phyloP scores from a whole-genome alignment of 331 rosid species.

The Spiraea crenata region DNA sequence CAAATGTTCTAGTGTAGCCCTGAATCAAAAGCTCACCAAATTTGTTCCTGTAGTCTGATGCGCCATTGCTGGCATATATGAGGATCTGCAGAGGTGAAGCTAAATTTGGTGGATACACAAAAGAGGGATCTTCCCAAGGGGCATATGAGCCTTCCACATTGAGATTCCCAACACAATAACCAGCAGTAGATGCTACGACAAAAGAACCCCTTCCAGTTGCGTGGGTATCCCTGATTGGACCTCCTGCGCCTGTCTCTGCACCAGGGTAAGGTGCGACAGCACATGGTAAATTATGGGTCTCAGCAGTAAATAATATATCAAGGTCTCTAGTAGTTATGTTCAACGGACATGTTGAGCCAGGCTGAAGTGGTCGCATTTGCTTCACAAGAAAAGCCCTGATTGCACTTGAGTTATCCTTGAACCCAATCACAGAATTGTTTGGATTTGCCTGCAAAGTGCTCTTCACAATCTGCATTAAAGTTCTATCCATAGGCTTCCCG shows the following conservation, averaged over 20 bases:
- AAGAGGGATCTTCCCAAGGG: slow-evolving; percentile 91
- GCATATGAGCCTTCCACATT: slow-evolving; percentile 62
- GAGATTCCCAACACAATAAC: slow-evolving; percentile 95
- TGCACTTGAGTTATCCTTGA: slow-evolving; percentile 94
- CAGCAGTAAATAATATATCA: slow-evolving; percentile 87
- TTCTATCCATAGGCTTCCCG: slow-evolving; percentile 58
- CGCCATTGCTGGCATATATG: slow-evolving; percentile 83
- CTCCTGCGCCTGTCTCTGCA: slow-evolving; percentile 95
- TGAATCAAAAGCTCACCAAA: slow-evolving; percentile 95
- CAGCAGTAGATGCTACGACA: slow-evolving; percentile 84
- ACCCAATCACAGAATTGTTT: slow-evolving; percentile 80
- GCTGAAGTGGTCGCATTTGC: slow-evolving; percentile 64
- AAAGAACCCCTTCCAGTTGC: slow-evolving; percentile 93
- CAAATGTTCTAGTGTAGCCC: slow-evolving; percentile 88
- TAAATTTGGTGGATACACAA: slow-evolving; percentile 75
- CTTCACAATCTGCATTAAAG: slow-evolving; percentile 91
- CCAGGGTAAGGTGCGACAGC: slow-evolving; percentile 98
- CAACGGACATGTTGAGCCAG: slow-evolving; percentile 65
- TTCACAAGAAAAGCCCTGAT: slow-evolving; percentile 69
- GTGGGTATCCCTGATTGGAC: slow-evolving; percentile 91
- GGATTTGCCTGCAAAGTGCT: slow-evolving; percentile 55
- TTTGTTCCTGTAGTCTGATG: slow-evolving; percentile 92
- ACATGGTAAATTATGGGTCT: slow-evolving; percentile 95
- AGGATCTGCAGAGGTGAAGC: slow-evolving; percentile 85
- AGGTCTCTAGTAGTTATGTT: slow-evolving; percentile 36